Conservation (phyloP, 1,284 basidiomycete genomes). For the Sanghuangporus sanghuang region DNA sequence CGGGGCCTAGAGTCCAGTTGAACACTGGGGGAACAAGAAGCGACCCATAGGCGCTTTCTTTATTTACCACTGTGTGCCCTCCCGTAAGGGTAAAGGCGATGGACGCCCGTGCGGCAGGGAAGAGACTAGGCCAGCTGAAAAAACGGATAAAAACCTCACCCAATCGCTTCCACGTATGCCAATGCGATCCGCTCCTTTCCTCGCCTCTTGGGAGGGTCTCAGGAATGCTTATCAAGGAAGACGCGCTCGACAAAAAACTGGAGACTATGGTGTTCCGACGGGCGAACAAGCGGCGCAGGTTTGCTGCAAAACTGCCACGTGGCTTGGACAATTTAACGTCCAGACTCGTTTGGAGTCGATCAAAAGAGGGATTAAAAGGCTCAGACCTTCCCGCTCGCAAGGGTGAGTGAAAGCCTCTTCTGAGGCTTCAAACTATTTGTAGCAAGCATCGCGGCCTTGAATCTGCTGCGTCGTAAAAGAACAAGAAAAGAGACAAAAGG, state of each 20-base stretch:
- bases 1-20: not conserved
- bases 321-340: conserved; percentile 37
- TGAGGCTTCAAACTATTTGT: conserved; percentile 32
- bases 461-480: conserved; percentile 30
- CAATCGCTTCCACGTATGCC: conserved; percentile 21
- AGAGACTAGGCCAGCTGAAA: not conserved
- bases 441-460: conserved; percentile 50
- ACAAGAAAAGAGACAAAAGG: not conserved
- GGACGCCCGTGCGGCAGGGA: conserved; percentile 6
- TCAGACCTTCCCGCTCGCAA: conserved; percentile 64
- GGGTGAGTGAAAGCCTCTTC: conserved; percentile 22
- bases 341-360: conserved; percentile 47
- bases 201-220: not conserved
- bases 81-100: not conserved
- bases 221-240: not conserved
- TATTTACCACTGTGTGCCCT: not conserved
- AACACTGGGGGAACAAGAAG: not conserved
- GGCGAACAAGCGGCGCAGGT: not conserved
- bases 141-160: not conserved
- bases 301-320: conserved; percentile 36
- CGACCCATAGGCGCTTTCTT: no score
- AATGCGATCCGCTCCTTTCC: conserved; percentile 12
- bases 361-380: conserved; percentile 42
- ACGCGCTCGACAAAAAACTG: not conserved
- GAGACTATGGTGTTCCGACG: not conserved